Evolutionary conservation across 768 basidiomycete species (phyloP).

Genomic region (Leccinum olivaceopallidum): DNA sequence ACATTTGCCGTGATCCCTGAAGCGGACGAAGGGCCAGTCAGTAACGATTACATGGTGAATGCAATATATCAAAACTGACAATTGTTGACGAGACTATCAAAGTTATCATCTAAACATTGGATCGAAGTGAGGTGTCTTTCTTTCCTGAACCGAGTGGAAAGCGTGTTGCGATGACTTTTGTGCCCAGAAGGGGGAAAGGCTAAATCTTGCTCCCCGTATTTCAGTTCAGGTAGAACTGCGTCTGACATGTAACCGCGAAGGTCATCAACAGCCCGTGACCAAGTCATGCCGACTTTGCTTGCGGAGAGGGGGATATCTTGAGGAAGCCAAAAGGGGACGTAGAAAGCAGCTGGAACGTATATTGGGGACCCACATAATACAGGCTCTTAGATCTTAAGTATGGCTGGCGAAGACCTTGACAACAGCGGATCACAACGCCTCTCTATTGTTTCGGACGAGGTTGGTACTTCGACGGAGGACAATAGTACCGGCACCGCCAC

Average conservation of each 20-base stretch:
- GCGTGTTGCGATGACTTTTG: constrained; percentile 37
- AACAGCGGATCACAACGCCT: constrained; percentile 17
- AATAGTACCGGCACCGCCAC: neutral
- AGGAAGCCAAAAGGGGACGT: neutral
- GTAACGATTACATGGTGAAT: neutral
- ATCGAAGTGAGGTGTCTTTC: constrained; percentile 35
- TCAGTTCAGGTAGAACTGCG: constrained; percentile 34
- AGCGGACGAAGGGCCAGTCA: neutral
- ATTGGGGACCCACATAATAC: neutral
- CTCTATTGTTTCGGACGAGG: constrained; percentile 22
- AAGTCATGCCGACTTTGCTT: constrained; percentile 21
- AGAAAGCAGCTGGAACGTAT: constrained; percentile 1
- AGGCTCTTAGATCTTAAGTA: constrained; percentile 21
- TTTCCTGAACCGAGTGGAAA: constrained; percentile 34
- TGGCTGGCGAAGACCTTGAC: constrained; percentile 14
- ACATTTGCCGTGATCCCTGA: constrained; percentile 31
- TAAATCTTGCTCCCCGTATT: constrained; percentile 24
- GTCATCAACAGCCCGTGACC: constrained; percentile 32
- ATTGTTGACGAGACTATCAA: constrained; percentile 30
- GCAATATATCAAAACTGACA: constrained; percentile 22
- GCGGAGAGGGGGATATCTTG: neutral
- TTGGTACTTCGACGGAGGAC: neutral
- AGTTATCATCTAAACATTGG: constrained; percentile 25
- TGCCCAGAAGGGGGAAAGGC: constrained; percentile 27
- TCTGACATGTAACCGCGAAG: constrained; percentile 36